phyloP scores from a whole-genome alignment of 768 basidiomycete species.

The Coprinopsis marcescibilis region DNA sequence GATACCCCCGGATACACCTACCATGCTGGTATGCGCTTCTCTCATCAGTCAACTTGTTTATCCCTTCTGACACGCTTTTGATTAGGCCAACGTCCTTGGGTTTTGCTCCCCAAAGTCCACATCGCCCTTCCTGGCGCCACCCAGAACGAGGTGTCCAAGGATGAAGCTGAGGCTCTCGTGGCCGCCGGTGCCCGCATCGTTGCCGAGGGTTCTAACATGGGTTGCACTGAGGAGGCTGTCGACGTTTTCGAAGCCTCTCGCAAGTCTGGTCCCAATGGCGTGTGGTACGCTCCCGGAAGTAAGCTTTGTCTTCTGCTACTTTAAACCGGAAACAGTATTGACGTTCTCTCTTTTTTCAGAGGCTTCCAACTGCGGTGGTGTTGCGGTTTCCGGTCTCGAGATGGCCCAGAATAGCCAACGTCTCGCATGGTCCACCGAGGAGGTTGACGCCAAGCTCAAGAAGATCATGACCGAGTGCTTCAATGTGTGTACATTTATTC shows the following conservation, averaged over 20 bases:
- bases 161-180: slow-evolving; percentile 65
- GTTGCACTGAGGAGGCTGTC: slow-evolving; percentile 68
- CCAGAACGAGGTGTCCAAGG: slow-evolving; percentile 63
- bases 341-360: slow-evolving; percentile 22
- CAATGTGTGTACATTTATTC: slow-evolving; percentile 23
- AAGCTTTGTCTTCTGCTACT: slow-evolving; percentile 15
- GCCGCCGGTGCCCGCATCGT: slow-evolving; percentile 65
- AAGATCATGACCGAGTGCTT: slow-evolving; percentile 67
- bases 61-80: too few relatives aligned
- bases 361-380: slow-evolving; percentile 66
- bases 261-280: slow-evolving; percentile 37
- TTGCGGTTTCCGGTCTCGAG: slow-evolving; percentile 73
- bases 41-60: too few relatives aligned
- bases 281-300: slow-evolving; percentile 77
- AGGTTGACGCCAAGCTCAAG: slow-evolving; percentile 66
- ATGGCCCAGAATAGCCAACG: slow-evolving; percentile 76
- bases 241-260: slow-evolving; percentile 64
- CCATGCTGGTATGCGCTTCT: slow-evolving; percentile 45
- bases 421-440: slow-evolving; percentile 53
- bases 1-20: slow-evolving; percentile 40
- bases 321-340: not conserved
- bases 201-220: slow-evolving; percentile 78
- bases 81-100: too few relatives aligned
- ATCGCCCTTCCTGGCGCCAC: slow-evolving; percentile 68
- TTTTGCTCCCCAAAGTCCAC: slow-evolving; percentile 54